Conservation (phyloP, 495 filamentous ascomycete genomes). For the Xylaria telfairii region DNA sequence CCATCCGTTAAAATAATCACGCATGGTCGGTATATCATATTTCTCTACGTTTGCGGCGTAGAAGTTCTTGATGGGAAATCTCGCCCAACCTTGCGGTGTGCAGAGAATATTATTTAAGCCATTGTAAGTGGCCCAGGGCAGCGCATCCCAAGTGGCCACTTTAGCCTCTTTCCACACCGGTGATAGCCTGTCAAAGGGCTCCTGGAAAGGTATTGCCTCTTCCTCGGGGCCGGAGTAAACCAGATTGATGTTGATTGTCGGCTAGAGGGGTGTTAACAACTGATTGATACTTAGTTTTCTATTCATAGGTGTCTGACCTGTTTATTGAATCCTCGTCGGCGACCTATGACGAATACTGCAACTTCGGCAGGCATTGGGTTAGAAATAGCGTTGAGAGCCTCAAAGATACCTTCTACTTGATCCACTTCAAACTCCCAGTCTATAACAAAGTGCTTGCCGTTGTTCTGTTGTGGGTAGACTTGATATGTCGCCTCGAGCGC, state of each 20-base stretch:
- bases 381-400: slow-evolving; percentile 33
- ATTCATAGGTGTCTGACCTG: background rate
- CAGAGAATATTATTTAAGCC: slow-evolving; percentile 10
- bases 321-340: background rate
- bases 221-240: slow-evolving; percentile 5
- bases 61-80: slow-evolving; percentile 14
- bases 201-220: background rate
- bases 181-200: background rate
- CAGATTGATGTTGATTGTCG: background rate
- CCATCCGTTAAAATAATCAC: background rate
- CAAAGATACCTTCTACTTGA: slow-evolving; percentile 32
- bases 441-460: background rate
- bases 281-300: background rate
- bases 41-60: slow-evolving; percentile 6
- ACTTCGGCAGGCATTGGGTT: background rate
- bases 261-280: background rate
- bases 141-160: background rate
- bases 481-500: slow-evolving; percentile 36
- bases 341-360: background rate
- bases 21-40: slow-evolving; percentile 4
- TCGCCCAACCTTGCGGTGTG: slow-evolving; percentile 1
- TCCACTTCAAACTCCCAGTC: slow-evolving; percentile 2
- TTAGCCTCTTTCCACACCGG: slow-evolving; percentile 3
- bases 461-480: slow-evolving; percentile 13
- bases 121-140: slow-evolving; percentile 9